Percentiles rank a stretch among this genome's conserved stretches.
phyloP scores from a whole-genome alignment of 306 rosid genomes.

The Cicer pinnatifidum region DNA sequence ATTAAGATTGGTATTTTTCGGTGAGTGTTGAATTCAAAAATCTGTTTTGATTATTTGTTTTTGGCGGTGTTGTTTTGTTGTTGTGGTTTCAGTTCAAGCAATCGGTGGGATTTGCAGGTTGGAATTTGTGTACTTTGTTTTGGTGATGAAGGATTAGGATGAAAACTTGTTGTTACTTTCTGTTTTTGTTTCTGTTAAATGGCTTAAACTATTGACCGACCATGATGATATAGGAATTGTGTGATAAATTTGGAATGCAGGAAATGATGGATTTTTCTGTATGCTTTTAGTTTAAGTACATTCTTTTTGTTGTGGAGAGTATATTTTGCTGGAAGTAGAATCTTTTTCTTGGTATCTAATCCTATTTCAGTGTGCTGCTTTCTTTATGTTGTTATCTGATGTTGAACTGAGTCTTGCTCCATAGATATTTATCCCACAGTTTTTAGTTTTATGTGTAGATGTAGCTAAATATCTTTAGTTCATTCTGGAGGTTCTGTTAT shows the following conservation, averaged over 20 bases:
- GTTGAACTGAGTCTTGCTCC: conserved; percentile 32
- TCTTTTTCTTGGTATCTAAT: conserved; percentile 43
- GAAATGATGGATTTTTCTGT: conserved; percentile 38
- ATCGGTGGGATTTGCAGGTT: conserved; percentile 39
- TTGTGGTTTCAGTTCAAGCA: conserved; percentile 23
- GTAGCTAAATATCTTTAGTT: conserved; percentile 28
- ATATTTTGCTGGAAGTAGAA: conserved; percentile 47
- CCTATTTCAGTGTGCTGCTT: conserved; percentile 49
- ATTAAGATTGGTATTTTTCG: conserved; percentile 37
- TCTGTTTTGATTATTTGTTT: background rate
- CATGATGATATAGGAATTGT: conserved; percentile 25
- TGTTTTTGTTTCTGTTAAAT: conserved; percentile 5
- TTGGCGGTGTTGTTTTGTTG: conserved; percentile 6
- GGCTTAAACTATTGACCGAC: conserved; percentile 36
- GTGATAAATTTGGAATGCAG: conserved; percentile 37
- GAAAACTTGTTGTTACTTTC: background rate
- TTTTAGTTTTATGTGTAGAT: background rate
- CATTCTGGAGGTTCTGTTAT: conserved; percentile 19
- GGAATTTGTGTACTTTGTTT: conserved; percentile 39
- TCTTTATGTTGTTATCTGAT: conserved; percentile 46
- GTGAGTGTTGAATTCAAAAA: conserved; percentile 7
- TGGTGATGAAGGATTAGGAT: conserved; percentile 38
- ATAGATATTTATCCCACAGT: conserved; percentile 16
- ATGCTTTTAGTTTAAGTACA: conserved; percentile 50
- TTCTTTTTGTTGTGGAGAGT: conserved; percentile 50